Evolutionary conservation across 2,329 filamentous ascomycete genomes (phyloP), one percentile per base, ranked within the genome.

Genomic region (Rutstroemia sp.): DNA sequence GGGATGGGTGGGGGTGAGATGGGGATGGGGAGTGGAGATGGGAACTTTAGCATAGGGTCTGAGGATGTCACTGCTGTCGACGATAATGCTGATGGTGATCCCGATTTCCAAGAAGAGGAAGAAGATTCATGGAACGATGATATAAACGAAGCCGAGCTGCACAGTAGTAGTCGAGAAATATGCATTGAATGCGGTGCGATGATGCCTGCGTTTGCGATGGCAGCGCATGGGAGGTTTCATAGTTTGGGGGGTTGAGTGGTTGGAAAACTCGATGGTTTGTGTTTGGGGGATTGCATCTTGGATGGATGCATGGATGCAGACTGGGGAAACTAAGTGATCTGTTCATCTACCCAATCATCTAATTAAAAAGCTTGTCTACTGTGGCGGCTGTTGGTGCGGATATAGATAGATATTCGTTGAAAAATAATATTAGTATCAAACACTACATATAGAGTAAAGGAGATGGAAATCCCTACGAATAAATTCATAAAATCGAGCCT

Each of bases 181-280:
- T 80, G 77, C 64, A 54, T 55, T 8, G 62, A 68, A 8, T 80
- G 78, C 61, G 73, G 73, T 52, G 72, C 69, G 16, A 59, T 67
- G 25, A 75, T 81, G 61, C 77, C 77, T 5, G 64, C 70, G 47
- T 80, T 79, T 68, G 78, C 78, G 2, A 70, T 74, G 62, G 64
- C 70, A 23, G 78, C 78, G 16, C 78, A 81, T 66, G 68, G 71
- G 52, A 65, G 73, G 39, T 80, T 75, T 60, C 78, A 81, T 67
- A 54, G 42, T 42, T 48, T 64, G 42, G 61, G 59, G 21, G 58
- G 55, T 46, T 63, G 37, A 56, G 25, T 54, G 16, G 6, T 7
- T 42, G 21, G 4, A 23, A 23, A 23, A 23, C 21, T 4, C 4
- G 21, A 23, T 23, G 21, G 4, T 4, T 23, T 23, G 21, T 23